Percentiles rank a stretch among this genome's conserved stretches.
Evolutionary conservation across 2,329 filamentous ascomycete genomes (phyloP).

Genomic region (Fusarium illudens): DNA sequence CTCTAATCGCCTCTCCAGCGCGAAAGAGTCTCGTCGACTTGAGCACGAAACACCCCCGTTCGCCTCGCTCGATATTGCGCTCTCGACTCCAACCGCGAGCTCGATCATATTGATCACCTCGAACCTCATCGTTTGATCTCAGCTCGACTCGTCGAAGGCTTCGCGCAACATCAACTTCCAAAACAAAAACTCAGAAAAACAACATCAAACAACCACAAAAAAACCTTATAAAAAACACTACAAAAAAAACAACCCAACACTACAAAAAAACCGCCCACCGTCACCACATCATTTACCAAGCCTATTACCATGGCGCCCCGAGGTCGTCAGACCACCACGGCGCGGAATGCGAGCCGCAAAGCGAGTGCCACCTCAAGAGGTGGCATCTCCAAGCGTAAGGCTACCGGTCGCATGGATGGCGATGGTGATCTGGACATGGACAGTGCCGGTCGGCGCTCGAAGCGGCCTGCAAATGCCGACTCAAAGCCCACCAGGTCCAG

Average conservation of each 20-base stretch:
- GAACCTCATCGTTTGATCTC: conserved; percentile 5
- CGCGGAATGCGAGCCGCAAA: conserved; percentile 45
- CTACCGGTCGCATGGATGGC: conserved; percentile 54
- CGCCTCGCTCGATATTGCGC: neutral
- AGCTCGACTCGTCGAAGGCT: neutral
- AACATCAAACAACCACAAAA: conserved; percentile 3
- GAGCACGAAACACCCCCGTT: neutral
- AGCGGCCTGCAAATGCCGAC: conserved; percentile 42
- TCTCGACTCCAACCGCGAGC: neutral
- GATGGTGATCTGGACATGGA: conserved; percentile 71
- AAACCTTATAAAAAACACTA: conserved; percentile 4
- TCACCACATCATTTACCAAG: neutral
- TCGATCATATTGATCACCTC: neutral
- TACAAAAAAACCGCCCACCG: neutral
- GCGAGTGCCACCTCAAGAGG: conserved; percentile 50
- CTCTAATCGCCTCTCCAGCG: neutral
- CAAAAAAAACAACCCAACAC: conserved; percentile 4
- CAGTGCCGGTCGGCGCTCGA: conserved; percentile 47
- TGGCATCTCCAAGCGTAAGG: conserved; percentile 61
- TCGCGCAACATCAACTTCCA: conserved; percentile 9
- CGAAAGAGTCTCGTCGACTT: neutral
- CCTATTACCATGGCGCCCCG: conserved; percentile 47
- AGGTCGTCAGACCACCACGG: conserved; percentile 42
- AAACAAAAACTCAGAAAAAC: conserved; percentile 3
- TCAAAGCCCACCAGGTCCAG: conserved; percentile 41